These are phyloP conservation scores for Nakazawaea wickerhamii DNA, from an alignment of 805 yeast species.

Conservation along the genomic window DNA sequence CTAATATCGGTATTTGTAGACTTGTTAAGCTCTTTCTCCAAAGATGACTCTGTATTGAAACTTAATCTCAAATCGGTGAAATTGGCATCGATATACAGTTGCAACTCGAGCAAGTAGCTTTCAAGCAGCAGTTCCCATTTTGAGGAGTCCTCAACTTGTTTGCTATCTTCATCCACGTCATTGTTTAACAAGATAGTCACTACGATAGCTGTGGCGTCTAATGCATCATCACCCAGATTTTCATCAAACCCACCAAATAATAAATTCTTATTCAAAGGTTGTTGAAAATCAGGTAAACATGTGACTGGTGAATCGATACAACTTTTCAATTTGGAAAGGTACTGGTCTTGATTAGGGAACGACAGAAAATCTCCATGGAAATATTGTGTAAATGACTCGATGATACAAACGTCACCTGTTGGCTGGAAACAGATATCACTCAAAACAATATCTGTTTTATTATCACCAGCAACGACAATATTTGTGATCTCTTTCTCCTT, in stretches of 20 bases:
- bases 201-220: slow-evolving; percentile 67
- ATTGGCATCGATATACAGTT: slow-evolving; percentile 6
- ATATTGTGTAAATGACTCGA: slow-evolving; percentile 87
- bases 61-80: slow-evolving; percentile 53
- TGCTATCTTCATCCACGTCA: slow-evolving; percentile 34
- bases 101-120: slow-evolving; percentile 39
- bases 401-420: slow-evolving; percentile 68
- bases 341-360: slow-evolving; percentile 40
- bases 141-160: slow-evolving; percentile 33
- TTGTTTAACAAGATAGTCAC: slow-evolving; percentile 68
- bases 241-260: slow-evolving; percentile 58
- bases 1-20: slow-evolving; percentile 74
- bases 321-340: slow-evolving; percentile 47
- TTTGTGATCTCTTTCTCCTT: slow-evolving; percentile 53
- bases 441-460: slow-evolving; percentile 27
- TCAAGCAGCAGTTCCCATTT: slow-evolving; percentile 75
- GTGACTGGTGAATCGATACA: slow-evolving; percentile 83
- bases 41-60: slow-evolving; percentile 77
- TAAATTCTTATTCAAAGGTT: slow-evolving; percentile 70
- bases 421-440: slow-evolving; percentile 83
- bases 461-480: slow-evolving; percentile 20
- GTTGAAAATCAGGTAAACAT: slow-evolving; percentile 87
- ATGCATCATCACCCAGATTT: slow-evolving; percentile 32
- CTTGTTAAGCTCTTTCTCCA: slow-evolving; percentile 78
- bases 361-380: slow-evolving; percentile 57